Conservation (phyloP, 495 filamentous ascomycete species). For the Penicillium taxi region DNA sequence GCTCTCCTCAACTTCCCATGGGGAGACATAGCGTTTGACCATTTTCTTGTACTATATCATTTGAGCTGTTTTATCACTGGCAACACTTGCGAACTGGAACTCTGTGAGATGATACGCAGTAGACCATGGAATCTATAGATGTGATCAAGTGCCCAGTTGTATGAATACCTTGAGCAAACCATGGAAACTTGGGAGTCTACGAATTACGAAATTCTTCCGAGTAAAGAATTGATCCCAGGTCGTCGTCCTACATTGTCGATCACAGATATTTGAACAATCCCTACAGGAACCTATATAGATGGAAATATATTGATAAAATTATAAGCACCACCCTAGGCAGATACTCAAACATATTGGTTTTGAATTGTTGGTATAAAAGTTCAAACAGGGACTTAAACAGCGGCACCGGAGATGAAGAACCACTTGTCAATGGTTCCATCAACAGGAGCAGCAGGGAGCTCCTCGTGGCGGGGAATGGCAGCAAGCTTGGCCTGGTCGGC, state of each 20-base stretch:
- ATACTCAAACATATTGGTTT: constrained; percentile 14
- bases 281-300: too few species aligned
- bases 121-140: background rate
- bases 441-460: constrained; percentile 76
- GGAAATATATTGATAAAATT: too few species aligned
- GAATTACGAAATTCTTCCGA: too few species aligned
- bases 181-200: too few species aligned
- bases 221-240: too few species aligned
- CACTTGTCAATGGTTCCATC: constrained; percentile 99
- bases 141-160: too few species aligned
- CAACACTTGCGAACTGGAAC: too few species aligned
- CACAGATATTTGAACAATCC: too few species aligned
- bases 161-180: too few species aligned
- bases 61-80: constrained; percentile 5
- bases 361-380: constrained; percentile 14
- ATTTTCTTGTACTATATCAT: constrained; percentile 25
- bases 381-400: constrained; percentile 49
- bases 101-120: too few species aligned
- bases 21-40: background rate
- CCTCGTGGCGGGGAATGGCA: constrained; percentile 62
- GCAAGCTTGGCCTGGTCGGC: constrained; percentile 56
- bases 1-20: background rate
- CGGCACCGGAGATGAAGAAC: constrained; percentile 99
- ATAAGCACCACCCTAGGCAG: constrained; percentile 4
- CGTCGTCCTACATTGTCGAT: too few species aligned